phyloP scores from a whole-genome alignment of 345 rosid genomes.

The Eucalyptus pauciflora region DNA sequence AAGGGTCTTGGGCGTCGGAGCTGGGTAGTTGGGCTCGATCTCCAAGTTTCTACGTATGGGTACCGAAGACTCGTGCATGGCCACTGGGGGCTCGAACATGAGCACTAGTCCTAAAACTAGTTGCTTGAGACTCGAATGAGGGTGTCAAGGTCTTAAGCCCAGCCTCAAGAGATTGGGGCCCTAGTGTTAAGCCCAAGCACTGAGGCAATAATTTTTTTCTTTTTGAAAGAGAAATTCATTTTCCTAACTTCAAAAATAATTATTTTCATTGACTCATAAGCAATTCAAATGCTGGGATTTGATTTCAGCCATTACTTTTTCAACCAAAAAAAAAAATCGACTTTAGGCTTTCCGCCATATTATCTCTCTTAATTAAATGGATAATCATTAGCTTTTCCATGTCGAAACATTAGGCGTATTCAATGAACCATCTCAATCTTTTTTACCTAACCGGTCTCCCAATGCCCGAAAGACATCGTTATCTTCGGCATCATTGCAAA shows the following conservation, averaged over 20 bases:
- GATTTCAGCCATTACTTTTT: not conserved
- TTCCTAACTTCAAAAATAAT: not conserved
- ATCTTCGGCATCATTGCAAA: not conserved
- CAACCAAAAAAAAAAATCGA: not conserved
- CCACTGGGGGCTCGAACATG: not conserved
- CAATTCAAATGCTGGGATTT: not conserved
- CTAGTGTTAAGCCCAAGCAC: rapidly evolving
- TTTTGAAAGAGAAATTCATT: not conserved
- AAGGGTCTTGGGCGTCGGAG: not conserved
- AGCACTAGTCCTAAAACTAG: rapidly evolving
- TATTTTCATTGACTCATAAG: not conserved
- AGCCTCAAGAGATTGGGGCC: not conserved
- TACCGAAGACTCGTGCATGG: not conserved
- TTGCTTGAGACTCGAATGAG: not conserved
- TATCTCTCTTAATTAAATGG: not conserved
- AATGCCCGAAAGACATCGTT: not conserved
- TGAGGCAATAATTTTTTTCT: not conserved
- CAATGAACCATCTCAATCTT: not conserved
- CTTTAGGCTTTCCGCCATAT: not conserved
- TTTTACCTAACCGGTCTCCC: not conserved
- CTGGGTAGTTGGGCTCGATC: not conserved
- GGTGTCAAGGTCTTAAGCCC: not conserved
- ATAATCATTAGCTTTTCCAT: not conserved
- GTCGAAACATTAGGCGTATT: not conserved
- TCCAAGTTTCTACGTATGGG: not conserved